Evolutionary conservation across 441 rosid genomes (phyloP).

Genomic region (Cnidoscolus chayamansa): DNA sequence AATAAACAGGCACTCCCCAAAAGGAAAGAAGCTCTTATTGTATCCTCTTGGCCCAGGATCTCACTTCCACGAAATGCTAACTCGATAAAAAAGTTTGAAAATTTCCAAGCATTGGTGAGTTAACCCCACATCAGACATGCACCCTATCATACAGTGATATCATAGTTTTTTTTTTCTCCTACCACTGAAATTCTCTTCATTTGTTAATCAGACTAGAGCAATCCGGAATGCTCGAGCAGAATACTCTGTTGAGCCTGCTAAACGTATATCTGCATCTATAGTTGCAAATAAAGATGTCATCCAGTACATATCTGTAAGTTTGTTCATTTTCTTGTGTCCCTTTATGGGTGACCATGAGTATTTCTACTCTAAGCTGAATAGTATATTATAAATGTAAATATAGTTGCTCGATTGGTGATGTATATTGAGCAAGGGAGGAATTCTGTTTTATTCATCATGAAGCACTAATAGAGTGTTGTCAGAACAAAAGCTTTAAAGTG

Average conservation of each 20-base stretch:
- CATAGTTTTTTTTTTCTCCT: background rate
- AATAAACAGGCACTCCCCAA: conserved; percentile 67
- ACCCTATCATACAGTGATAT: background rate
- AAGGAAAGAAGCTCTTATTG: conserved; percentile 73
- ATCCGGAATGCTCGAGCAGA: conserved; percentile 93
- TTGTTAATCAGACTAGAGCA: conserved; percentile 63
- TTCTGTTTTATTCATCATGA: background rate
- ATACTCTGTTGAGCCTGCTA: conserved; percentile 92
- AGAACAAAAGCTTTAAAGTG: background rate
- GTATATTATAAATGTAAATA: background rate
- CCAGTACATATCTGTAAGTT: conserved; percentile 80
- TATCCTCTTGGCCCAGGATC: conserved; percentile 81
- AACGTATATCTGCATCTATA: conserved; percentile 85
- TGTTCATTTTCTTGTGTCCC: background rate
- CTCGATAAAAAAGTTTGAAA: conserved; percentile 75
- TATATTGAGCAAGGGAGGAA: background rate
- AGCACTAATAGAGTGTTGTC: background rate
- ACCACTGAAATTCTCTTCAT: conserved; percentile 16
- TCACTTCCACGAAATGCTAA: conserved; percentile 63
- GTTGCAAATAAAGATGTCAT: conserved; percentile 79
- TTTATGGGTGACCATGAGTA: background rate
- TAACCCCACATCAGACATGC: background rate
- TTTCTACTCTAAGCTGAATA: background rate
- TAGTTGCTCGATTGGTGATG: background rate
- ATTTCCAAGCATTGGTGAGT: conserved; percentile 83